Conservation (phyloP, 129 eudicot species). For the Centaurea solstitialis region DNA sequence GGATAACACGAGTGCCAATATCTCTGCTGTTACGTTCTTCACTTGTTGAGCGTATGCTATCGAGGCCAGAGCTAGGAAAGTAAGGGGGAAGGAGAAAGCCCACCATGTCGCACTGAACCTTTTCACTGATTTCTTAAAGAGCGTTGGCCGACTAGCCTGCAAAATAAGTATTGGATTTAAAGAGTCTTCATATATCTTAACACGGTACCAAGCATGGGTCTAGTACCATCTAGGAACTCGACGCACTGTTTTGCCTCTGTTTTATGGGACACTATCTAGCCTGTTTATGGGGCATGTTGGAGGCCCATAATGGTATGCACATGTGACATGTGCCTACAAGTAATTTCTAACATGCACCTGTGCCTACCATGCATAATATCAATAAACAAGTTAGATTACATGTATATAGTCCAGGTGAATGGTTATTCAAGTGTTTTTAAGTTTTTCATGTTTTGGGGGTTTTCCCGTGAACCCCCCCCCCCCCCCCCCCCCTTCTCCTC, state of each 20-base stretch:
- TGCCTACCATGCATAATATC: no score
- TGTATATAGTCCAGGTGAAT: no score
- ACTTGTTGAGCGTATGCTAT: slow-evolving; percentile 64
- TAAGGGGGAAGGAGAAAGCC: slow-evolving; percentile 76
- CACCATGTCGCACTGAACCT: slow-evolving; percentile 73
- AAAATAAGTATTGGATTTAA: no score
- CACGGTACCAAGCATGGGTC: not conserved
- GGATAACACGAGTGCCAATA: slow-evolving; percentile 46
- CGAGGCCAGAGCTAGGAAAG: slow-evolving; percentile 69
- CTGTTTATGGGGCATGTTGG: not conserved
- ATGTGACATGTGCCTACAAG: no score
- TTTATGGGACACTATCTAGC: not conserved
- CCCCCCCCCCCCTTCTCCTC: no score
- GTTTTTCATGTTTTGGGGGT: no score
- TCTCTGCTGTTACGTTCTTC: slow-evolving; percentile 35
- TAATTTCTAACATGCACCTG: no score
- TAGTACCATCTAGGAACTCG: not conserved
- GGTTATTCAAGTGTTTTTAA: no score
- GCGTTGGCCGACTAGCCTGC: slow-evolving; percentile 55
- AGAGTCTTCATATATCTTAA: not conserved
- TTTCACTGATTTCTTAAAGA: slow-evolving; percentile 73
- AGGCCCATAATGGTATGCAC: no score
- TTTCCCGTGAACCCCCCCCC: no score
- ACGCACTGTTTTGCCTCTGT: no score
- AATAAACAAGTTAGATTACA: no score